Percentiles rank a stretch among this genome's conserved stretches.
Conservation (phyloP, 2,329 filamentous ascomycete genomes). For the Fusarium metavorans region DNA sequence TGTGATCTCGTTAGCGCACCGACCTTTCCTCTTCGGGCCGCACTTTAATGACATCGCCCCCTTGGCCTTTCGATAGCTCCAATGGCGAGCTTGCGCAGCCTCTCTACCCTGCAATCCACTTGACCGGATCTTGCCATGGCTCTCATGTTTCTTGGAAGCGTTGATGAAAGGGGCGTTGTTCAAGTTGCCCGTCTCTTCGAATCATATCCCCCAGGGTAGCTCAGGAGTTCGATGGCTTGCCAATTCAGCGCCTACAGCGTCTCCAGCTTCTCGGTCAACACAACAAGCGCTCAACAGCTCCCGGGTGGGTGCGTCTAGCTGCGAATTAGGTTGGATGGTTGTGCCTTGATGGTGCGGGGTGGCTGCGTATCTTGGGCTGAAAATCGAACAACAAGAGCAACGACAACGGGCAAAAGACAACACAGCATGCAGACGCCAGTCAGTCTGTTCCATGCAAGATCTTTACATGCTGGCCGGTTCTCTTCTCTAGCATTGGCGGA, state of each 20-base stretch:
- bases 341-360: slow-evolving; percentile 28
- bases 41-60: slow-evolving; percentile 35
- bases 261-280: neutral
- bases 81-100: slow-evolving; percentile 26
- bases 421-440: neutral
- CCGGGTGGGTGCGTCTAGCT: neutral
- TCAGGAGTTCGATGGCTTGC: neutral
- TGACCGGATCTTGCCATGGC: slow-evolving; percentile 20
- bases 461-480: neutral
- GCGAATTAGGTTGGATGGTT: slow-evolving; percentile 28
- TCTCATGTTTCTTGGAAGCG: slow-evolving; percentile 23
- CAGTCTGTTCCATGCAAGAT: slow-evolving; percentile 12
- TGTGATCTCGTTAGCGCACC: slow-evolving; percentile 6
- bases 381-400: slow-evolving; percentile 2
- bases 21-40: slow-evolving; percentile 30
- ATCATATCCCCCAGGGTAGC: slow-evolving; percentile 5
- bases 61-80: slow-evolving; percentile 31
- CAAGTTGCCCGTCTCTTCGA: slow-evolving; percentile 7
- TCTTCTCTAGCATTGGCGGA: neutral
- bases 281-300: neutral
- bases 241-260: slow-evolving; percentile 21
- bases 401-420: slow-evolving; percentile 15
- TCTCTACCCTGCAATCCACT: slow-evolving; percentile 24
- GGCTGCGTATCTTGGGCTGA: slow-evolving; percentile 32
- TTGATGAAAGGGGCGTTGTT: slow-evolving; percentile 19